Conservation (phyloP, 2,329 filamentous ascomycete genomes). For the Biscogniauxia mediterranea region DNA sequence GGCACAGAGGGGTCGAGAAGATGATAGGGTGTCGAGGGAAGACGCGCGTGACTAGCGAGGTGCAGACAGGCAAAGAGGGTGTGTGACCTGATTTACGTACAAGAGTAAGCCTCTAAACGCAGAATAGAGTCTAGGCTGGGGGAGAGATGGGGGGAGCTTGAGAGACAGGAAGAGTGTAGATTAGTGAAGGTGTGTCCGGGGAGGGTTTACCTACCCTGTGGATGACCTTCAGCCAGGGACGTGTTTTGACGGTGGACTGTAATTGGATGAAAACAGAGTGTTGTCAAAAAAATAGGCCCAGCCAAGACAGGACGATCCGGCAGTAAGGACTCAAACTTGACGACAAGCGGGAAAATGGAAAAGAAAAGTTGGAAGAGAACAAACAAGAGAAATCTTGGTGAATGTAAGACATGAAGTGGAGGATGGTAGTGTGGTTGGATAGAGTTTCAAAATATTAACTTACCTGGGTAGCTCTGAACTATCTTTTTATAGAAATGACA, state of each 20-base stretch:
- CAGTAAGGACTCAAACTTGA: neutral
- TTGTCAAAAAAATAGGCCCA: conserved; percentile 4
- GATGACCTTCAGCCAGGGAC: conserved; percentile 27
- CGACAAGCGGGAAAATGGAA: neutral
- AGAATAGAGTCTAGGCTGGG: neutral
- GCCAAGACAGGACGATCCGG: neutral
- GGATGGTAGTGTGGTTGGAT: too few species aligned
- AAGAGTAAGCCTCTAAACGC: neutral
- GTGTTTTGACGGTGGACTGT: conserved; percentile 30
- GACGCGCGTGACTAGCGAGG: conserved; percentile 3
- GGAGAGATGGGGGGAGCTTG: neutral
- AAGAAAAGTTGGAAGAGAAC: neutral
- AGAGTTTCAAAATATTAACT: too few species aligned
- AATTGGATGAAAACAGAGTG: conserved; percentile 30
- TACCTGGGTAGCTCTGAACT: too few species aligned
- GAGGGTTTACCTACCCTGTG: conserved; percentile 24
- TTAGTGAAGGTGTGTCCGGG: conserved; percentile 14
- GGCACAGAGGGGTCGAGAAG: conserved; percentile 1
- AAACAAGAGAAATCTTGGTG: neutral
- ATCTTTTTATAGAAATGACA: too few species aligned
- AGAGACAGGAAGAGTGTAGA: conserved; percentile 12
- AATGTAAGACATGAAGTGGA: too few species aligned
- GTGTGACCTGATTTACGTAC: neutral
- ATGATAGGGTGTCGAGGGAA: conserved; percentile 1
- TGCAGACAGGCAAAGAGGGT: neutral